Conservation (phyloP, 2,329 filamentous ascomycete species). For the Parastagonospora nodorum region DNA sequence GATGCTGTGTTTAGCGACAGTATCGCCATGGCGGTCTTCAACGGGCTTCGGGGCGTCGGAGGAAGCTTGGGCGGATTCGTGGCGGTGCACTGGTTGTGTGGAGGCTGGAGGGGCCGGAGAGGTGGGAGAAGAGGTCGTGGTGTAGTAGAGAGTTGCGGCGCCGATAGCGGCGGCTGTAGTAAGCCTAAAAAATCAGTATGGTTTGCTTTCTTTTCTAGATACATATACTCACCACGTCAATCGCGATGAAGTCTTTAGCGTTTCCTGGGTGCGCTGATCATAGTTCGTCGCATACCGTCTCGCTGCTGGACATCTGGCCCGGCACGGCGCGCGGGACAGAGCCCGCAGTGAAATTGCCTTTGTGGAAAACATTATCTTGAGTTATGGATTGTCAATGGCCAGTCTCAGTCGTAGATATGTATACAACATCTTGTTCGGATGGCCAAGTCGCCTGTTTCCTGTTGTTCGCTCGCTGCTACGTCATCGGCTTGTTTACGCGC, state of each 20-base stretch:
- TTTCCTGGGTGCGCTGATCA: constrained; percentile 24
- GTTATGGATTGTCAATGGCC: constrained; percentile 2
- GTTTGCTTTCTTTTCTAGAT: background rate
- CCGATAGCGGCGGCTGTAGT: constrained; percentile 21
- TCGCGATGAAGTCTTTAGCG: constrained; percentile 19
- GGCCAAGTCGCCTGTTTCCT: background rate
- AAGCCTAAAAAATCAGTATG: constrained; percentile 15
- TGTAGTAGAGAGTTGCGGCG: constrained; percentile 22
- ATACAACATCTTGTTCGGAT: background rate
- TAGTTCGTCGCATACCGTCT: constrained; percentile 23
- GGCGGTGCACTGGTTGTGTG: constrained; percentile 6
- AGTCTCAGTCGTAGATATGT: background rate
- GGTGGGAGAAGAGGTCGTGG: constrained; percentile 2
- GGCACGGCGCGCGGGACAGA: constrained; percentile 9
- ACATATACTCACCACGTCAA: constrained; percentile 20
- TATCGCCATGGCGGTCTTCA: constrained; percentile 30
- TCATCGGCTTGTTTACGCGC: constrained; percentile 17
- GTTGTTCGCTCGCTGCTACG: constrained; percentile 16
- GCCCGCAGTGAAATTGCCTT: constrained; percentile 12
- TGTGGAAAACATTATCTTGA: constrained; percentile 10
- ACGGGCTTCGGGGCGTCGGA: constrained; percentile 30
- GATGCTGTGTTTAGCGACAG: constrained; percentile 29
- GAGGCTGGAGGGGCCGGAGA: background rate
- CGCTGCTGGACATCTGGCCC: constrained; percentile 10
- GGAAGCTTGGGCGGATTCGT: constrained; percentile 1